phyloP scores from a whole-genome alignment of 306 rosid genomes.

The Vigna trinervia region DNA sequence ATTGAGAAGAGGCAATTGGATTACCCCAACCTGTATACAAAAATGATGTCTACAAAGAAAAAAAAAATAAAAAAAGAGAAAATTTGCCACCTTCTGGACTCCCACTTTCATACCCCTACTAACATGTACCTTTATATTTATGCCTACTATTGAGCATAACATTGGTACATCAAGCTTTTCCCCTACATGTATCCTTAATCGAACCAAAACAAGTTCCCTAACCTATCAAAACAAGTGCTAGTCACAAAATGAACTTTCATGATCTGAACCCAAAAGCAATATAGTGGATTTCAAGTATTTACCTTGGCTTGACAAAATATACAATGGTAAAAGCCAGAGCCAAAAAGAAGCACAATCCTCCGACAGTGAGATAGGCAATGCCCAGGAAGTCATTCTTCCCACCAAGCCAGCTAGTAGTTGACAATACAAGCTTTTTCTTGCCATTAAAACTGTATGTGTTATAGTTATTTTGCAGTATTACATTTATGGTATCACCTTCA shows the following conservation, averaged over 20 bases:
- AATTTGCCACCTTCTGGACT: too few relatives aligned
- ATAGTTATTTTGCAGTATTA: slow-evolving; percentile 59
- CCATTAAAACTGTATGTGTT: slow-evolving; percentile 79
- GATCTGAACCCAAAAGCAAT: neutral
- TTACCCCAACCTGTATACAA: too few relatives aligned
- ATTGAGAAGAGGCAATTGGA: too few relatives aligned
- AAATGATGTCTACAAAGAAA: too few relatives aligned
- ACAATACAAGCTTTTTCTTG: slow-evolving; percentile 78
- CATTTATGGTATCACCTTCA: slow-evolving; percentile 49
- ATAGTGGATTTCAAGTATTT: slow-evolving; percentile 34
- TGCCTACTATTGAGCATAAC: too few relatives aligned
- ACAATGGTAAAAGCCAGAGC: slow-evolving; percentile 81
- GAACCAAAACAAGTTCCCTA: too few relatives aligned
- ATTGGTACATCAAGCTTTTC: too few relatives aligned
- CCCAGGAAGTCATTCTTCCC: slow-evolving; percentile 87
- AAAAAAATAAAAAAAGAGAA: too few relatives aligned
- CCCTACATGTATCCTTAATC: too few relatives aligned
- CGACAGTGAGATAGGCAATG: slow-evolving; percentile 86
- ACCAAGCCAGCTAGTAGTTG: slow-evolving; percentile 84
- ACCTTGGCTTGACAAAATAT: slow-evolving; percentile 94
- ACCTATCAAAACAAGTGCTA: too few relatives aligned
- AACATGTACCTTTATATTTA: too few relatives aligned
- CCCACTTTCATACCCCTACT: too few relatives aligned
- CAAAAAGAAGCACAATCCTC: slow-evolving; percentile 87
- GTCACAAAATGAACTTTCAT: neutral